phyloP scores from a whole-genome alignment of 192 early-diverging fungal genomes.

The Phlyctochytrium planicorne region DNA sequence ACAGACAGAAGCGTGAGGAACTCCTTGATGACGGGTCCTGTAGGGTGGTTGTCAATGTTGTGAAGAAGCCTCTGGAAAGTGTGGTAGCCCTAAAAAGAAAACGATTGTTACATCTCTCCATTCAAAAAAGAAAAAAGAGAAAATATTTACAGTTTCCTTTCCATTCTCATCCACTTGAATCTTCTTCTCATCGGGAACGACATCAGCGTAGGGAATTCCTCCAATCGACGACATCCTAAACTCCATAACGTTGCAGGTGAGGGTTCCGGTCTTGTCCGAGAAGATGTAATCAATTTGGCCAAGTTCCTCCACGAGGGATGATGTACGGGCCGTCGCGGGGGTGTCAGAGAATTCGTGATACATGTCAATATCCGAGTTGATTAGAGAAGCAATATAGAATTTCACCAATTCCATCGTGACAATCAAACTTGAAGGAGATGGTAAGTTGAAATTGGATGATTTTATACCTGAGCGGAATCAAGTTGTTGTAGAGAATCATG shows the following conservation, averaged over 20 bases:
- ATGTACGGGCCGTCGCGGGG: constrained; percentile 90
- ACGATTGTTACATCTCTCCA: not conserved
- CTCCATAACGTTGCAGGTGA: constrained; percentile 62
- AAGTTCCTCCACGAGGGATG: constrained; percentile 95
- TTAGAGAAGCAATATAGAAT: constrained; percentile 84
- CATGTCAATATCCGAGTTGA: constrained; percentile 96
- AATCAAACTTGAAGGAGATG: constrained; percentile 70
- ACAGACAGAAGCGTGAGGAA: constrained; percentile 88
- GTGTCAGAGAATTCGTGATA: constrained; percentile 92
- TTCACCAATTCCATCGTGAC: constrained; percentile 99
- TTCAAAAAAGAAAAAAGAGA: too few species aligned
- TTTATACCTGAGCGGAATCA: constrained; percentile 95
- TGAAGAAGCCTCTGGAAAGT: constrained; percentile 36
- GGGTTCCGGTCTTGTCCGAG: constrained; percentile 82
- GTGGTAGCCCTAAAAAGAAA: constrained; percentile 42
- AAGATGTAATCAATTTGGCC: constrained; percentile 98
- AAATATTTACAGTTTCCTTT: constrained; percentile 48
- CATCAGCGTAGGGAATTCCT: constrained; percentile 84
- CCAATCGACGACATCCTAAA: constrained; percentile 79
- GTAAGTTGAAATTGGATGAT: not conserved
- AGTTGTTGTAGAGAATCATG: constrained; percentile 97
- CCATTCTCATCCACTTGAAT: constrained; percentile 65
- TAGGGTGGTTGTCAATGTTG: constrained; percentile 35
- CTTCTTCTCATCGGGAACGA: constrained; percentile 83
- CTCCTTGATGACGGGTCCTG: constrained; percentile 64